Percentiles rank a stretch among this genome's conserved stretches.
These are phyloP conservation scores for Sporothrix variecibatus DNA, from an alignment of 2,329 filamentous ascomycete species.

Conservation along the genomic window DNA sequence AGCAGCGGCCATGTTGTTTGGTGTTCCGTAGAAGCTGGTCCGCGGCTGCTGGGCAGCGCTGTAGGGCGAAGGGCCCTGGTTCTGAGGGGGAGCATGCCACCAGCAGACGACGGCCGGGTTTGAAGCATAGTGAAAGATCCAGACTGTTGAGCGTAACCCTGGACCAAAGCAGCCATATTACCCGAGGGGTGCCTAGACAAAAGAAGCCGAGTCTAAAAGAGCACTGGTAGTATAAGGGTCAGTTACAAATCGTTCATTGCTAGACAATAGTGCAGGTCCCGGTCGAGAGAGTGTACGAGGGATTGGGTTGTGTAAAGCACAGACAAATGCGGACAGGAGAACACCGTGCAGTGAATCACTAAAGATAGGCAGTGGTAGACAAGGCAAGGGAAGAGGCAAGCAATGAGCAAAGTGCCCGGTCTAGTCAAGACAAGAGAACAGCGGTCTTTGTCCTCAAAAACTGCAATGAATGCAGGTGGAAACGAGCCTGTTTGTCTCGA, in stretches of 20 bases:
- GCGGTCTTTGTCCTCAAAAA: not conserved
- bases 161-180: conserved; percentile 83
- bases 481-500: not conserved
- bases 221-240: not conserved
- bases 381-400: not conserved
- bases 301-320: not conserved
- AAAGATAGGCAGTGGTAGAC: not conserved
- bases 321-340: not conserved
- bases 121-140: conserved; percentile 75
- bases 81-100: conserved; percentile 22
- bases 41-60: conserved; percentile 48
- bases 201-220: not conserved
- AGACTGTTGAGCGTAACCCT: conserved; percentile 76
- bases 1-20: conserved; percentile 44
- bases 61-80: conserved; percentile 44
- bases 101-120: conserved; percentile 57
- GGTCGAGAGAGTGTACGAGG: not conserved
- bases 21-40: conserved; percentile 54
- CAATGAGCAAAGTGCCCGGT: not conserved
- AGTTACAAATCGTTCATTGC: not conserved
- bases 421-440: not conserved
- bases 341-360: not conserved
- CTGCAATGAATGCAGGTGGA: not conserved
- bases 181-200: conserved; percentile 2
- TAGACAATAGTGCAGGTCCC: not conserved